Evolutionary conservation across 768 basidiomycete genomes (phyloP).

Genomic region (Suillus plorans): DNA sequence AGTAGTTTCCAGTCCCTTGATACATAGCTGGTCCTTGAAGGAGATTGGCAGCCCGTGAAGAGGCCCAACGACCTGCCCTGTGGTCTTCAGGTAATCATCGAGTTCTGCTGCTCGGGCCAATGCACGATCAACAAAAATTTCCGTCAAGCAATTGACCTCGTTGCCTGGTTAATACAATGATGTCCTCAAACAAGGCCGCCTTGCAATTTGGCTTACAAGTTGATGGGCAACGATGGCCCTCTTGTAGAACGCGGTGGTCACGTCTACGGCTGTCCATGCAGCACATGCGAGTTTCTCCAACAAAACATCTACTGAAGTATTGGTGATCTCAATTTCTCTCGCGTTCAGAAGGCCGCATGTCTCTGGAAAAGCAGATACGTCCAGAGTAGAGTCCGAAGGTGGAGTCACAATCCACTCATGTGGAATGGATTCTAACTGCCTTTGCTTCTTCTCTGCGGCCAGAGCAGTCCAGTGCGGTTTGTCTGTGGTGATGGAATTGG

Average conservation of each 20-base stretch:
- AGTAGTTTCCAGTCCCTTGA: constrained; percentile 67
- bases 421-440: constrained; percentile 60
- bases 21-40: constrained; percentile 70
- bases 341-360: constrained; percentile 55
- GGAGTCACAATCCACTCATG: constrained; percentile 57
- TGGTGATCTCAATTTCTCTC: constrained; percentile 62
- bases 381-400: constrained; percentile 45
- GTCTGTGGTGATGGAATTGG: background rate
- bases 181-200: background rate
- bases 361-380: constrained; percentile 56
- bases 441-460: constrained; percentile 50
- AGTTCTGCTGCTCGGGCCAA: constrained; percentile 62
- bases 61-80: constrained; percentile 66
- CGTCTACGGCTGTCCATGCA: constrained; percentile 63
- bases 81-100: constrained; percentile 59
- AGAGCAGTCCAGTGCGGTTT: constrained; percentile 49
- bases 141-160: constrained; percentile 80
- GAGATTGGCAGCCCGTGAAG: constrained; percentile 76
- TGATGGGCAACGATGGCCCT: constrained; percentile 81
- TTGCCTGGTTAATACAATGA: background rate
- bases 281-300: constrained; percentile 52
- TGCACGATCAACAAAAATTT: constrained; percentile 75
- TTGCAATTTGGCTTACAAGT: constrained; percentile 42
- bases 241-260: constrained; percentile 74
- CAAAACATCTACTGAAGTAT: constrained; percentile 41